A percentile compares a stretch with the other conserved stretches of the same genome.
Evolutionary conservation across 441 rosid species (phyloP).

Genomic region (Cnidoscolus chayamansa): DNA sequence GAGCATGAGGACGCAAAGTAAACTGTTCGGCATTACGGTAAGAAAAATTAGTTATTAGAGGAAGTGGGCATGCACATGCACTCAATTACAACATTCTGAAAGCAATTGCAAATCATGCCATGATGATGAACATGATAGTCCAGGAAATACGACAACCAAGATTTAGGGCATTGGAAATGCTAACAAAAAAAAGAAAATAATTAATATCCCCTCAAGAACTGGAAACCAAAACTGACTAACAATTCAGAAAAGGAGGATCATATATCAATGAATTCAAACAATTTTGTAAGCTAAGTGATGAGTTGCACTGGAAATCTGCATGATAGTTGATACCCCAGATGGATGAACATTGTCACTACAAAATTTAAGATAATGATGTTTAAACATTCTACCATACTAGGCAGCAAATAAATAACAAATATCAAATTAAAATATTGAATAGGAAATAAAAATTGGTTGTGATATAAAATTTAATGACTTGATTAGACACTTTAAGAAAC

Average conservation of each 20-base stretch:
- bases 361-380: background rate
- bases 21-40: constrained; percentile 45
- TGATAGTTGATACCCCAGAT: background rate
- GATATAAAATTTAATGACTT: constrained; percentile 5
- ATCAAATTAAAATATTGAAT: background rate
- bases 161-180: background rate
- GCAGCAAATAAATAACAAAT: background rate
- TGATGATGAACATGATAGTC: background rate
- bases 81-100: background rate
- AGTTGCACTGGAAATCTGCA: background rate
- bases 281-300: background rate
- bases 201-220: background rate
- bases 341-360: background rate
- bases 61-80: background rate
- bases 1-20: constrained; percentile 82
- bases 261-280: background rate
- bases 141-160: background rate
- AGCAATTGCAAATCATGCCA: background rate
- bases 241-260: background rate
- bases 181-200: background rate
- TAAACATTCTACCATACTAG: background rate
- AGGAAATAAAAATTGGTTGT: background rate
- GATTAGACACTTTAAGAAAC: background rate
- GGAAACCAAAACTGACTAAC: background rate
- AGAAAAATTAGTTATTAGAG: background rate